phyloP scores from a whole-genome alignment of 2,329 filamentous ascomycete species.

The Sphaerostilbella broomeana region DNA sequence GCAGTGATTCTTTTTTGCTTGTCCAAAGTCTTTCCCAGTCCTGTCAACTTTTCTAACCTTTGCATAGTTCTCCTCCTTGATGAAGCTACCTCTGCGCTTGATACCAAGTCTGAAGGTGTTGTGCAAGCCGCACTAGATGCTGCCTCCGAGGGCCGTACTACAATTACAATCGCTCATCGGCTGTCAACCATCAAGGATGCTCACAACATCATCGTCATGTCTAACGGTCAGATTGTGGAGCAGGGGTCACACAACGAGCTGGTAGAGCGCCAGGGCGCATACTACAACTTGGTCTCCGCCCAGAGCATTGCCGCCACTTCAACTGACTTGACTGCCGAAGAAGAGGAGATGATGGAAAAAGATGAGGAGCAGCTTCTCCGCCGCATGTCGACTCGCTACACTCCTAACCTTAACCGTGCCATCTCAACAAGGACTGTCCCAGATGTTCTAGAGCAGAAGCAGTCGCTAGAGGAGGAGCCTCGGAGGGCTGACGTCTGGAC shows the following conservation, averaged over 20 bases:
- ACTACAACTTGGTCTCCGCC: conserved; percentile 79
- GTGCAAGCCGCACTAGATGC: conserved; percentile 89
- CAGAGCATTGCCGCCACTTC: conserved; percentile 69
- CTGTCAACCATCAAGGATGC: conserved; percentile 91
- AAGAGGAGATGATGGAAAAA: conserved; percentile 43
- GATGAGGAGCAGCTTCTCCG: conserved; percentile 46
- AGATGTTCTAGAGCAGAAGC: conserved; percentile 59
- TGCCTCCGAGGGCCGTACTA: conserved; percentile 80
- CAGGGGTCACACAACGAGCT: conserved; percentile 83
- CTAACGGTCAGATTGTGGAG: conserved; percentile 74
- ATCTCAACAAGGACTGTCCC: conserved; percentile 57
- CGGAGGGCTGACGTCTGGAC: conserved; percentile 65
- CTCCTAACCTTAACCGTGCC: conserved; percentile 50
- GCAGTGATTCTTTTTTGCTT: too few species aligned
- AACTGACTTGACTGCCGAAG: conserved; percentile 45
- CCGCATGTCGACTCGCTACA: conserved; percentile 32
- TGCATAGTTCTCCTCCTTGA: conserved; percentile 72
- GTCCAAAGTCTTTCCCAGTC: too few species aligned
- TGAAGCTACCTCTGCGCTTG: conserved; percentile 88
- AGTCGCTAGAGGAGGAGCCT: conserved; percentile 40
- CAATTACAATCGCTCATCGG: conserved; percentile 92
- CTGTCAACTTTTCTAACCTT: too few species aligned
- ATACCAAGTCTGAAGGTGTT: conserved; percentile 90
- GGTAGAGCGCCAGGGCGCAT: conserved; percentile 63
- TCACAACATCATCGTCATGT: conserved; percentile 94